Conservation (phyloP, 176 grass and related monocot species). For the Phoenix dactylifera region DNA sequence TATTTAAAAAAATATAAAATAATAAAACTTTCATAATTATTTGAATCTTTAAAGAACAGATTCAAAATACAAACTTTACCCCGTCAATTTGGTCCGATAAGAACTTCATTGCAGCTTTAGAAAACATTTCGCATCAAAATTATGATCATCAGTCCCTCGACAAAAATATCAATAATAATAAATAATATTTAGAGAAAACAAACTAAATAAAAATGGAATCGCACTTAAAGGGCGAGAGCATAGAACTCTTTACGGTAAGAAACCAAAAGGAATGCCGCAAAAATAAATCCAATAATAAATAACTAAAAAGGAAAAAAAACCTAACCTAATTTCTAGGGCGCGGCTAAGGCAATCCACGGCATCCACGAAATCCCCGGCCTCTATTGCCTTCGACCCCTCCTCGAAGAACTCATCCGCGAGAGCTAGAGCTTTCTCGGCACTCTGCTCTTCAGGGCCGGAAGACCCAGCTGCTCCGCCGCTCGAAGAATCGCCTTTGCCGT, state of each 20-base stretch:
- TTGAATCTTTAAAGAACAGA: too few relatives aligned
- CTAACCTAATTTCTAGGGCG: slow-evolving; percentile 89
- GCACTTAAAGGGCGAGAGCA: too few relatives aligned
- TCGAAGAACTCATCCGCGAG: slow-evolving; percentile 66
- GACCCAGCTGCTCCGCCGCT: neutral
- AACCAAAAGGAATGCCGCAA: neutral
- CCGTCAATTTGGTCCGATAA: too few relatives aligned
- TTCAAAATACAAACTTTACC: too few relatives aligned
- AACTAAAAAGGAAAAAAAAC: slow-evolving; percentile 7
- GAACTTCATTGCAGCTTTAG: too few relatives aligned
- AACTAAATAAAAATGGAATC: too few relatives aligned
- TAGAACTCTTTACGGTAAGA: neutral
- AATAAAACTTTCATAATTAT: too few relatives aligned
- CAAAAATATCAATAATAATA: too few relatives aligned
- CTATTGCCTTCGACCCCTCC: slow-evolving; percentile 70
- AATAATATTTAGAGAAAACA: too few relatives aligned
- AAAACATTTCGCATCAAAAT: too few relatives aligned
- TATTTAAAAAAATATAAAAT: too few relatives aligned
- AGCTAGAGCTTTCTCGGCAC: slow-evolving; percentile 47
- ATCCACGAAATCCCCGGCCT: slow-evolving; percentile 67
- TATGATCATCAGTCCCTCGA: too few relatives aligned
- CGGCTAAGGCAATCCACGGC: slow-evolving; percentile 85
- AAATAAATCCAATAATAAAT: neutral
- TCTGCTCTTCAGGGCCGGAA: neutral
- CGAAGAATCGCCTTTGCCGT: neutral